Evolutionary conservation across 345 rosid species (phyloP).

Genomic region (Euclidium syriacum): DNA sequence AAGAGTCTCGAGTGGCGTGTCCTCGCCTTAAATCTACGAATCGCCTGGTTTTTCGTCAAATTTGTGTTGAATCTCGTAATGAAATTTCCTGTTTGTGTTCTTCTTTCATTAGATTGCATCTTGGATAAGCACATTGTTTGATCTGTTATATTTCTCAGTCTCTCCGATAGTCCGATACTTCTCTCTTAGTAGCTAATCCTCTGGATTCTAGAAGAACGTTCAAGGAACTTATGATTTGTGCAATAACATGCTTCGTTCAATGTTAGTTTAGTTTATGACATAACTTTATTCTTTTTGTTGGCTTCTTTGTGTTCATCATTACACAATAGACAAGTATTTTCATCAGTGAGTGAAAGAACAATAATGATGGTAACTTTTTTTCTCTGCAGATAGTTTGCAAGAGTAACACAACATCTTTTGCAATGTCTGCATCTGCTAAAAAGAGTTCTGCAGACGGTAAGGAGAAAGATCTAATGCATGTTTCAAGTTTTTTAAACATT

Average conservation of each 20-base stretch:
- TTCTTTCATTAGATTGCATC: neutral
- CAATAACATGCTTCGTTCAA: neutral
- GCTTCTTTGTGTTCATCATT: neutral
- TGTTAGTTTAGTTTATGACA: neutral
- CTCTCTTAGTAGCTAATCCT: neutral
- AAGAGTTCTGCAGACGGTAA: constrained; percentile 33
- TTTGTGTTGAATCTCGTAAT: constrained; percentile 6
- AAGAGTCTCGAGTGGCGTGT: neutral
- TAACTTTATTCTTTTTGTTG: neutral
- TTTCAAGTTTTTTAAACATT: neutral
- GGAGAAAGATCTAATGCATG: constrained; percentile 36
- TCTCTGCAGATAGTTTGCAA: constrained; percentile 20
- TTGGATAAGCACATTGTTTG: constrained; percentile 9
- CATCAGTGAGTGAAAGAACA: neutral
- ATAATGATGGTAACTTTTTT: constrained; percentile 1
- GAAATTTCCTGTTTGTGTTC: neutral
- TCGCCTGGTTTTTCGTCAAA: neutral
- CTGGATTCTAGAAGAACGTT: neutral
- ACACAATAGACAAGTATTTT: neutral
- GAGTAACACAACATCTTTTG: constrained; percentile 6
- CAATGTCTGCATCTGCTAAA: constrained; percentile 44
- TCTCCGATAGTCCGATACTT: neutral
- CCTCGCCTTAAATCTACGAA: neutral
- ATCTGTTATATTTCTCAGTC: neutral
- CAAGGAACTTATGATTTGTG: neutral